Percentiles rank a stretch among this genome's conserved stretches.
These are phyloP conservation scores for Prinsepia uniflora DNA, from an alignment of 306 rosid genomes.

Conservation along the genomic window DNA sequence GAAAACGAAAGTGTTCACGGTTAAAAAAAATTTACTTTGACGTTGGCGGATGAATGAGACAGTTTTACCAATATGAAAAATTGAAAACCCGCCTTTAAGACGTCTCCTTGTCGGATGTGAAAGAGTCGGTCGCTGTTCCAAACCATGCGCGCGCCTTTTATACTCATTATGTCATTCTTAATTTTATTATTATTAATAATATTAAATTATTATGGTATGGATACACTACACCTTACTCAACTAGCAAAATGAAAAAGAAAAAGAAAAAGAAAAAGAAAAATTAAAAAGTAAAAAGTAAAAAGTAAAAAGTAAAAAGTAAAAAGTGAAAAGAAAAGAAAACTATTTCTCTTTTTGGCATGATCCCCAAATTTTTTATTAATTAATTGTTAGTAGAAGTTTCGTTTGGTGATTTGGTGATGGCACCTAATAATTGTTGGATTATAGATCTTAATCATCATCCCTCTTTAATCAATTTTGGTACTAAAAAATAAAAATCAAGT, in stretches of 20 bases:
- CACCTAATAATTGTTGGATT: background rate
- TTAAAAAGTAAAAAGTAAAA: too few relatives aligned
- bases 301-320: background rate
- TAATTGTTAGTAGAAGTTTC: background rate
- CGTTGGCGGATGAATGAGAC: background rate
- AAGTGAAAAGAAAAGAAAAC: background rate
- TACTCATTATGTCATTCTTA: background rate
- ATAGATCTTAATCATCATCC: background rate
- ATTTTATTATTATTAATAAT: background rate
- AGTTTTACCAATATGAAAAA: background rate
- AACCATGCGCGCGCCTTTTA: constrained; percentile 26
- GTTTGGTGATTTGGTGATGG: background rate
- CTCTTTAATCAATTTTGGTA: background rate
- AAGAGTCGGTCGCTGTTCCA: constrained; percentile 20
- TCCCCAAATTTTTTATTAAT: background rate
- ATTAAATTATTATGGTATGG: background rate
- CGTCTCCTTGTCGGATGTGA: constrained; percentile 17
- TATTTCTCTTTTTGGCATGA: background rate
- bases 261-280: too few relatives aligned
- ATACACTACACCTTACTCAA: background rate
- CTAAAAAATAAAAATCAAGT: background rate
- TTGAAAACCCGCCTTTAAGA: constrained; percentile 1
- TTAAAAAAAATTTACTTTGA: background rate
- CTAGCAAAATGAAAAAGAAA: background rate
- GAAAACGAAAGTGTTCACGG: background rate